Base-by-base conservation (phyloP, 1,284 basidiomycete genomes). In the Xerocomus minutiporus region DNA sequence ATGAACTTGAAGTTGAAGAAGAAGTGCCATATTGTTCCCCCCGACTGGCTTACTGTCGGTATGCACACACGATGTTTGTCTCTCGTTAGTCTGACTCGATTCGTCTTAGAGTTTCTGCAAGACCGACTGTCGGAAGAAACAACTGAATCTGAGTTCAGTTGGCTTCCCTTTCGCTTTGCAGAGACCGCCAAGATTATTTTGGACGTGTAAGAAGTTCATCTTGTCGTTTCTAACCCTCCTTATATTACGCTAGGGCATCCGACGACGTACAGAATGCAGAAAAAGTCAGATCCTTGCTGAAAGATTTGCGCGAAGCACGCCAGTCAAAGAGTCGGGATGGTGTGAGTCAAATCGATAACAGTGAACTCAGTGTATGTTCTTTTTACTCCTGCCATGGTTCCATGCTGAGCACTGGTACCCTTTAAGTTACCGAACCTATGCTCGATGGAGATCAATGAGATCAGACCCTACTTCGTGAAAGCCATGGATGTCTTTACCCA, bases 271-370 rank as follows among this genome's bases (percentile, higher is more conserved):
- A 86, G 46, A 83, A 86, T 48, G 83, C 93, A 0, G 91, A 93
- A 51, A 85, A 82, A 57, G 75, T 99, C 15, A 82, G 93, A 1
- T 83, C 86, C 2, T 71, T 98, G 3, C 79, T 99, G 39, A 96
- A 98, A 70, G 94, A 97, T 67, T 78, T 99, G 32, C 87, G 93
- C 15, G 95, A 99, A 73, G 91, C 91, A 15, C 80, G 96, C 42
- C 96, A 98, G 69, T 88, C 92, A 28, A 99, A 99, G 69, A 88
- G 91, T 71, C 75, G 94, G 55, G 82, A 88, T 43, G 93, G 94
- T 76, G 74, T 98, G 7, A 73, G 77, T 52, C 78, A 80, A 56
- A 74, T 92, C 23, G 84, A 85, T 71, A 82, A 84, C 66, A 86
- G 80, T 60, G 88, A 89, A 66, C 78, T 97, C 20, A 86, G 86